A percentile compares a stretch with the other conserved stretches of the same genome.
These are phyloP conservation scores for Fomitopsis schrenkii DNA, from an alignment of 1,284 basidiomycete species.

Conservation along the genomic window DNA sequence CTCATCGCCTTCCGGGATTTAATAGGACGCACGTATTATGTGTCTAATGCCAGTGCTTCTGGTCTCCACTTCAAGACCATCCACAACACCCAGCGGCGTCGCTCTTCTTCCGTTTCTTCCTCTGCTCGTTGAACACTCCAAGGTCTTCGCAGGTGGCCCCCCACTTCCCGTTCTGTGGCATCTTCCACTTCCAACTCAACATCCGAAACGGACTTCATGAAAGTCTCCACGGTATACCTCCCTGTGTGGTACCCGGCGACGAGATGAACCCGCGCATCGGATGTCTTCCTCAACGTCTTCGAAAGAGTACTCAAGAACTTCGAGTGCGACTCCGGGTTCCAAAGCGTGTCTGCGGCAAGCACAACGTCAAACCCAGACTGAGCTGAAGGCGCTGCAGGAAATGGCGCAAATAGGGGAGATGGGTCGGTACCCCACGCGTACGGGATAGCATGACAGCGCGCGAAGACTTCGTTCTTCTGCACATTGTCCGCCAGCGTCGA, in stretches of 20 bases:
- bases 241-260: conserved; percentile 74
- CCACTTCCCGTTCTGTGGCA: conserved; percentile 44
- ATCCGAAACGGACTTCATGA: conserved; percentile 37
- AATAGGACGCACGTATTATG: not conserved
- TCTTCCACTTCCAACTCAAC: conserved; percentile 46
- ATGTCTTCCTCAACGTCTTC: conserved; percentile 38
- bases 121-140: conserved; percentile 52
- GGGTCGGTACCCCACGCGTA: conserved; percentile 63
- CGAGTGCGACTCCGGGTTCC: conserved; percentile 59
- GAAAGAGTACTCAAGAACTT: conserved; percentile 50
- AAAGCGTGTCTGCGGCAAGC: conserved; percentile 70
- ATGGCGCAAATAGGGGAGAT: conserved; percentile 25
- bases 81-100: conserved; percentile 69
- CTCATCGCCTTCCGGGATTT: no score
- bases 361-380: conserved; percentile 52
- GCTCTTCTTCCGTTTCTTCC: conserved; percentile 56
- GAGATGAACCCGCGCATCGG: conserved; percentile 48
- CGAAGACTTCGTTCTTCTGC: conserved; percentile 40
- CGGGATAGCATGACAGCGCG: conserved; percentile 44
- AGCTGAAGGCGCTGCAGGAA: not conserved
- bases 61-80: conserved; percentile 50
- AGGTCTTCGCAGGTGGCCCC: conserved; percentile 31
- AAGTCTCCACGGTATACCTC: conserved; percentile 60
- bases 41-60: no score
- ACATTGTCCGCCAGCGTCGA: conserved; percentile 55